phyloP scores from a whole-genome alignment of 2,329 filamentous ascomycete genomes.

The Paecilomyces formosus region DNA sequence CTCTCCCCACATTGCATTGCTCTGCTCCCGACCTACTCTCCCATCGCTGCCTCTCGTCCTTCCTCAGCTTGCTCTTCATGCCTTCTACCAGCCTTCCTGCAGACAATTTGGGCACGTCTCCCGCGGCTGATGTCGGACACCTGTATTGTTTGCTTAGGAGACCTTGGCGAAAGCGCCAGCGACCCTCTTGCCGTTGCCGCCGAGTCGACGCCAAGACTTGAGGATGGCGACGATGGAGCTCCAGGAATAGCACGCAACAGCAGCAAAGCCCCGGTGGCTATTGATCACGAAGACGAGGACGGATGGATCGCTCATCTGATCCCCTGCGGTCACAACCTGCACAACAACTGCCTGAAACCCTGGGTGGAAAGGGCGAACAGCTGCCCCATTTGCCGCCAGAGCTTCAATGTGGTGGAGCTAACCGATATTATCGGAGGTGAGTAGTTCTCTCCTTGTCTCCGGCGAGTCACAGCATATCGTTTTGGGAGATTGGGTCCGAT shows the following conservation, averaged over 20 bases:
- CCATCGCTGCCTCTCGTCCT: conserved; percentile 1
- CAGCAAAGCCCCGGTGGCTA: conserved; percentile 12
- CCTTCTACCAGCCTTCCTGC: conserved; percentile 23
- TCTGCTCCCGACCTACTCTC: conserved; percentile 1
- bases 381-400: conserved; percentile 90
- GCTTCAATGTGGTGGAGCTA: conserved; percentile 84
- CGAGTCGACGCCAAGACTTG: conserved; percentile 36
- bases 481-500: conserved; percentile 18
- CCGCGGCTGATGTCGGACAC: conserved; percentile 53
- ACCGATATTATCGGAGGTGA: conserved; percentile 71
- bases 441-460: background rate
- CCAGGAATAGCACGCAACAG: conserved; percentile 14
- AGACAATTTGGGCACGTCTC: conserved; percentile 18
- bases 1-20: conserved; percentile 10
- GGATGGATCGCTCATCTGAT: conserved; percentile 54
- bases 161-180: conserved; percentile 54
- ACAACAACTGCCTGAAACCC: conserved; percentile 84
- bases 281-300: conserved; percentile 27
- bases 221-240: conserved; percentile 16
- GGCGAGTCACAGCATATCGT: conserved; percentile 19
- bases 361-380: conserved; percentile 98
- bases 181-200: conserved; percentile 38
- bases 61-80: conserved; percentile 30
- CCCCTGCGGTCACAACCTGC: conserved; percentile 84
- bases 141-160: conserved; percentile 65